These are phyloP conservation scores for Daldinia eschscholtzii DNA, from an alignment of 2,329 filamentous ascomycete species.

Conservation along the genomic window DNA sequence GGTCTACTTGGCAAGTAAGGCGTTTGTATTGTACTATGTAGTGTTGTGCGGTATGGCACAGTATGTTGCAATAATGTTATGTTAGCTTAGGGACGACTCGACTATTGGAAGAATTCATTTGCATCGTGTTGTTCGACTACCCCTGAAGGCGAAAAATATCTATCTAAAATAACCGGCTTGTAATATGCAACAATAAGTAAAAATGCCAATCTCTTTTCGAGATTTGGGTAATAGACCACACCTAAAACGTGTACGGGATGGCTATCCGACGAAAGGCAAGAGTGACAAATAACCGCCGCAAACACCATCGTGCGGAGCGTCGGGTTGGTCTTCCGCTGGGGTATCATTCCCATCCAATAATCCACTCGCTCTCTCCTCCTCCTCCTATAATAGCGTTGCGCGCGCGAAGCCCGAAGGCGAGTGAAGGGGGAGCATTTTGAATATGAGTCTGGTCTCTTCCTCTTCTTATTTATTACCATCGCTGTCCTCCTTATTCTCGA, in stretches of 20 bases:
- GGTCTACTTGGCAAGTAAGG: conserved; percentile 23
- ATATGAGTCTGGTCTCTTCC: not conserved
- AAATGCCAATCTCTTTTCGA: no score
- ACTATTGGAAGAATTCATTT: not conserved
- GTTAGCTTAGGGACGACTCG: not conserved
- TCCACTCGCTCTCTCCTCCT: not conserved
- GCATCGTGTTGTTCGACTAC: not conserved
- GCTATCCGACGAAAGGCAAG: no score
- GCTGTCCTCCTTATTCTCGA: not conserved
- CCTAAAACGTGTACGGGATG: no score
- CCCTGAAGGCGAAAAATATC: not conserved
- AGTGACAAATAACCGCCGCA: no score
- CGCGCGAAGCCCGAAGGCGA: not conserved
- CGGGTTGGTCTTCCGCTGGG: no score
- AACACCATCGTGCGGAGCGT: no score
- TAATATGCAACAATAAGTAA: not conserved
- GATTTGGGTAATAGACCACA: no score
- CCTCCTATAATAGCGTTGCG: not conserved
- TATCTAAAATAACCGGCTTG: conserved; percentile 2
- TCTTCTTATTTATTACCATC: not conserved
- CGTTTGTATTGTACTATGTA: conserved; percentile 8
- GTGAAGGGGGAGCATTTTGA: not conserved
- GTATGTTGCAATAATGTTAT: not conserved
- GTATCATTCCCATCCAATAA: no score
- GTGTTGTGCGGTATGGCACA: not conserved